Conservation (phyloP, 1,284 basidiomycete species). For the Irpex sp. region DNA sequence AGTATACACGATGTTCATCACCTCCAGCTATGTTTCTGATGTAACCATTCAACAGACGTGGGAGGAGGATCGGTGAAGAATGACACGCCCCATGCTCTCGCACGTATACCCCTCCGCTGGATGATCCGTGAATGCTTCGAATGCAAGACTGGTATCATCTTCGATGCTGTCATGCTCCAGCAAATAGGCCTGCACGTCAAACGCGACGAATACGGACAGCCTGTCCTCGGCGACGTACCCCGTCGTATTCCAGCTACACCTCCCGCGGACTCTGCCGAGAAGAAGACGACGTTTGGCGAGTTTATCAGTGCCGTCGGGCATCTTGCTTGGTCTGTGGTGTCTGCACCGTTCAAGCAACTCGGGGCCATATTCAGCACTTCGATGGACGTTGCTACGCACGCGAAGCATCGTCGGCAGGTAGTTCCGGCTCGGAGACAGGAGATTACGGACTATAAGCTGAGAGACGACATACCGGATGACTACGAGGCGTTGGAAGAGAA, state of each 20-base stretch:
- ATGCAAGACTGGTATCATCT: conserved; percentile 25
- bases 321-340: not conserved
- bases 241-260: conserved; percentile 3
- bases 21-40: not conserved
- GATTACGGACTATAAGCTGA: not conserved
- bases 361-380: not conserved
- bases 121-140: conserved; percentile 52
- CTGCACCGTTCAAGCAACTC: not conserved
- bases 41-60: conserved; percentile 28
- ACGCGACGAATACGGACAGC: not conserved
- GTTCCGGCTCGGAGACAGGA: not conserved
- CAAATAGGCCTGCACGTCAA: conserved; percentile 10
- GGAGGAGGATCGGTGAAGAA: conserved; percentile 48
- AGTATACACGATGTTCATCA: not conserved
- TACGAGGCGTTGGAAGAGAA: conserved; percentile 35
- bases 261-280: not conserved
- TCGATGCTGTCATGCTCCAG: conserved; percentile 21
- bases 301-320: not conserved
- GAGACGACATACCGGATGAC: conserved; percentile 1
- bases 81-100: conserved; percentile 40
- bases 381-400: not conserved
- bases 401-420: not conserved
- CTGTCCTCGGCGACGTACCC: conserved; percentile 3
- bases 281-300: not conserved
- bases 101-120: conserved; percentile 53